Evolutionary conservation across 106 monocot species (phyloP), one percentile per base, ranked within the genome.

Genomic region (Agapanthus africanus): DNA sequence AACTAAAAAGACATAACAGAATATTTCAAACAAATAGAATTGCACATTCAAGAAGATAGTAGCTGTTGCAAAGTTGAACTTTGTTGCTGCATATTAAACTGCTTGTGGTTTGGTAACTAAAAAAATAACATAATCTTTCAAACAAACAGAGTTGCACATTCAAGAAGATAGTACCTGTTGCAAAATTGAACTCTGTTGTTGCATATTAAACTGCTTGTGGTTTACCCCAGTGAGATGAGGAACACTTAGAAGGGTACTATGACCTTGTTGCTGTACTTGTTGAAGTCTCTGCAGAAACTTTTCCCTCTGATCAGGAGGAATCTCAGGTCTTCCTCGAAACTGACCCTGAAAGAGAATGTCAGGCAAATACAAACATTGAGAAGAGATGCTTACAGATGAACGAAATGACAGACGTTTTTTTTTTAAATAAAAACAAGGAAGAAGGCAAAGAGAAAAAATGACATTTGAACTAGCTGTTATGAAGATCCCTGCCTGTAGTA

Each of bases 291-390:
- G 90, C 65, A 93, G 78, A 77, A 72, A 99, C 77, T 93, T 89
- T 70, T 99, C 99, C 76, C 93, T 99, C 36, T 85, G 90, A 71
- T 93, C 99, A 46, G 99, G 90, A 67, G 90, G 74, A 71, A 99
- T 99, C 71, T 99, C 99, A 62, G 93, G 77, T 34, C 99, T 80
- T 68, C 90, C 90, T 71, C 92, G 87, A 75, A 86, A 54, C 71
- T 99, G 90, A 59, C 77, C 79, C 82, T 82, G 8, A 79, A 60
- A 7, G 31, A 69, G 13, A 68, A 68, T 50, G 50, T 68, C 31
- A 50, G 32, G 49, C 50, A 68, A 33, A 4, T 26, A 57, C 27
- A 4, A 30, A 57, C 8, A 57, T 14, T 2, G 16, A 18, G 56
- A 57, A 30, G 13, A 13, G n/a, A n/a, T n/a, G n/a, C n/a, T n/a